These are phyloP conservation scores for Buxus sempervirens DNA, from an alignment of 164 flowering plant species.

Conservation along the genomic window DNA sequence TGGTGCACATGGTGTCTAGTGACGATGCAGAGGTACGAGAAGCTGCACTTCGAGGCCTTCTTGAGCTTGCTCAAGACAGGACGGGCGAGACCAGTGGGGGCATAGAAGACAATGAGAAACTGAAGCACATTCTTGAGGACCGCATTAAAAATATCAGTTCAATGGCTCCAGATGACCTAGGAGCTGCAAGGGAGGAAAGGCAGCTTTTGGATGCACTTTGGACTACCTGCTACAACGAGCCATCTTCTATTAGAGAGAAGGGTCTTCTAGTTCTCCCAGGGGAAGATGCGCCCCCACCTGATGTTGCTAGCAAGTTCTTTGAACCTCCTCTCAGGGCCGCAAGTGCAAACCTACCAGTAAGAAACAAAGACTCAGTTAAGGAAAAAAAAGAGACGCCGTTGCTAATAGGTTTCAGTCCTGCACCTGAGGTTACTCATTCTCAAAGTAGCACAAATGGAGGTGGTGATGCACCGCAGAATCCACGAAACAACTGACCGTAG, in stretches of 20 bases:
- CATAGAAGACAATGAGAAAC: conserved; percentile 46
- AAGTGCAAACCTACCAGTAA: conserved; percentile 34
- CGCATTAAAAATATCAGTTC: conserved; percentile 62
- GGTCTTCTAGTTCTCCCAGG: conserved; percentile 80
- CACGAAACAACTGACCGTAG: background rate
- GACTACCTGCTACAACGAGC: conserved; percentile 71
- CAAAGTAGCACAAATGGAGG: conserved; percentile 6
- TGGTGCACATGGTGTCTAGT: conserved; percentile 84
- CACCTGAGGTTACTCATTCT: conserved; percentile 14
- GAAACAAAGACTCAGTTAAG: conserved; percentile 10
- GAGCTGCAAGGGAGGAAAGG: conserved; percentile 85
- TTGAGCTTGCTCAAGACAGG: conserved; percentile 58
- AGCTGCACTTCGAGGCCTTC: conserved; percentile 79
- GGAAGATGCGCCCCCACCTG: conserved; percentile 81
- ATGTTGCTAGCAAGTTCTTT: conserved; percentile 72
- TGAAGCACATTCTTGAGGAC: conserved; percentile 70
- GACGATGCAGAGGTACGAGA: conserved; percentile 83
- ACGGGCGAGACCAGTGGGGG: conserved; percentile 16
- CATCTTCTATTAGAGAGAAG: conserved; percentile 72
- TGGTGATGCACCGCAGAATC: background rate
- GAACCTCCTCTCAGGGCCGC: conserved; percentile 78
- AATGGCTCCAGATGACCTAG: conserved; percentile 76
- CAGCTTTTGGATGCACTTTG: conserved; percentile 86
- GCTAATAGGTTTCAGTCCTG: conserved; percentile 47
- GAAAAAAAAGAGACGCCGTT: conserved; percentile 55